These are phyloP conservation scores for Hansenula sp. DNA, from an alignment of 1,139 yeast genomes.

Conservation along the genomic window DNA sequence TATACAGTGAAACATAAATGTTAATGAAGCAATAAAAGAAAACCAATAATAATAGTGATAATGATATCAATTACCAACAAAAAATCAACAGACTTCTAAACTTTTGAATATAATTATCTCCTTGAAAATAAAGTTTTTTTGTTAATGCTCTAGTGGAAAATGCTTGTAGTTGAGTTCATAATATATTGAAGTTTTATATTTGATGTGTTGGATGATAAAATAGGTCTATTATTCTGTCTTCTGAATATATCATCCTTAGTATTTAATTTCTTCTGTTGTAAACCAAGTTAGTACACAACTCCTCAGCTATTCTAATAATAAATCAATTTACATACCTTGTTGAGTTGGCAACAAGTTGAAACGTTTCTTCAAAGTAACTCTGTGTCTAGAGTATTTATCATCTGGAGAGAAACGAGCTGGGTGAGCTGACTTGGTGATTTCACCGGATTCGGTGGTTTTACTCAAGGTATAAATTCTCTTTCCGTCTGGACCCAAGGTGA, in stretches of 20 bases:
- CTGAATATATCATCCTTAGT: not conserved
- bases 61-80: not conserved
- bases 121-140: not conserved
- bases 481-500: conserved; percentile 91
- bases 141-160: not conserved
- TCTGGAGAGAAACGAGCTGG: conserved; percentile 99
- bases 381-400: conserved; percentile 97
- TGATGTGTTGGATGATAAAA: not conserved
- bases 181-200: not conserved
- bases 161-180: not conserved
- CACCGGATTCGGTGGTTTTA: conserved; percentile 78
- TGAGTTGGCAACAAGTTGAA: conserved; percentile 87
- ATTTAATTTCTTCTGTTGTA: not conserved
- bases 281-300: not conserved
- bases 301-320: too few relatives aligned
- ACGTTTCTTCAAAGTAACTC: conserved; percentile 97
- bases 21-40: conserved; percentile 5
- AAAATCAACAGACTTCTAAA: not conserved
- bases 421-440: conserved; percentile 97
- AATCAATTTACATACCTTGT: conserved; percentile 43
- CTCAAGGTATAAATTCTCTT: conserved; percentile 92
- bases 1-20: conserved; percentile 3
- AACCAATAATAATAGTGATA: conserved; percentile 6
- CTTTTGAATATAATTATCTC: not conserved
- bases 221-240: too few relatives aligned